A percentile compares a stretch with the other conserved stretches of the same genome.
phyloP scores from a whole-genome alignment of 164 flowering plant genomes.

The Akebia trifoliata region DNA sequence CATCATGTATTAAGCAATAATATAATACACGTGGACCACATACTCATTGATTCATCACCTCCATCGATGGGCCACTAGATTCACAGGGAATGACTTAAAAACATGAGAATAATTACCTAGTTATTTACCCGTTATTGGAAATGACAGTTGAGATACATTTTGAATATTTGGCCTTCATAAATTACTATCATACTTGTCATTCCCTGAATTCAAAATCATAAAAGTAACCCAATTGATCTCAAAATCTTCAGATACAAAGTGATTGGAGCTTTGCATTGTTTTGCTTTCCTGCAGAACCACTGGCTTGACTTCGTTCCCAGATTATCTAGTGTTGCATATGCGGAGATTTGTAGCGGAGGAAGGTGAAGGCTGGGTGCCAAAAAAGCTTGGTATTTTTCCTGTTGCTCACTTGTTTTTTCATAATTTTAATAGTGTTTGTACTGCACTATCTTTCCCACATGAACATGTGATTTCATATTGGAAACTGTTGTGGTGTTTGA shows the following conservation, averaged over 20 bases:
- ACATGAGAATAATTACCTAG: no score
- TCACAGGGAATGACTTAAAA: no score
- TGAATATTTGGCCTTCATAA: background rate
- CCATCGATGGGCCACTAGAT: no score
- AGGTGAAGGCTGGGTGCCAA: slow-evolving; percentile 99
- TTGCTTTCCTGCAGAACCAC: slow-evolving; percentile 56
- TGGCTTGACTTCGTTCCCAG: slow-evolving; percentile 90
- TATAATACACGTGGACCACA: no score
- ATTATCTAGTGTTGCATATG: slow-evolving; percentile 94
- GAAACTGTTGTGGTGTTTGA: slow-evolving; percentile 1
- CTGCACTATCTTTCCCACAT: background rate
- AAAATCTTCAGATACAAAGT: background rate
- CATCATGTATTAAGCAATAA: no score
- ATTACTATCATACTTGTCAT: background rate
- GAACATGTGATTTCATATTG: background rate
- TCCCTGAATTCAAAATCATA: background rate
- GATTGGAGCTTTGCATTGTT: background rate
- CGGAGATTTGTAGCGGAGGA: slow-evolving; percentile 92
- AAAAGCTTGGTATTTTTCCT: slow-evolving; percentile 69
- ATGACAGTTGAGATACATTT: background rate
- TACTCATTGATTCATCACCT: no score
- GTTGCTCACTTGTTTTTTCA: slow-evolving; percentile 4
- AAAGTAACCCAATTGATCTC: background rate
- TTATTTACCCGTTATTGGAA: background rate
- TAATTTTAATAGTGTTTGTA: background rate